Evolutionary conservation across 352 stramenopile species (phyloP).

Genomic region (Pythium myriotylum): DNA sequence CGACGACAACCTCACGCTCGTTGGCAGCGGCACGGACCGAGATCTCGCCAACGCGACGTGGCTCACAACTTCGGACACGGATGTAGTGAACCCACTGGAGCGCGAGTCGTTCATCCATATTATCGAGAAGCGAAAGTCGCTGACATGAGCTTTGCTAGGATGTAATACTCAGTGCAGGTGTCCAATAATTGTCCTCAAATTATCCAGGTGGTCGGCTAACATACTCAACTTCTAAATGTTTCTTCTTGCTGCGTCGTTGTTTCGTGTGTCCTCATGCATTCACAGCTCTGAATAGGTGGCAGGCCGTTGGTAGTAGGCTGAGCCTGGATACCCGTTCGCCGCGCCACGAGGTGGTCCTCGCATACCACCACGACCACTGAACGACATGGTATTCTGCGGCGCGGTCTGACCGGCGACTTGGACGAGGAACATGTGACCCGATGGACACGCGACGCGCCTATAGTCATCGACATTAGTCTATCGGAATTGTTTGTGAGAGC

Average conservation of each 20-base stretch:
- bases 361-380: slow-evolving; percentile 8
- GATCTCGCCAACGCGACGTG: not conserved
- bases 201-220: too few relatives aligned
- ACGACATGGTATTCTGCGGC: not conserved
- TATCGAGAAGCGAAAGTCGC: slow-evolving; percentile 12
- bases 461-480: not conserved
- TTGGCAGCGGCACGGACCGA: slow-evolving; percentile 2
- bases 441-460: slow-evolving; percentile 77
- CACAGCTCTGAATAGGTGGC: slow-evolving; percentile 21
- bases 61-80: slow-evolving; percentile 7
- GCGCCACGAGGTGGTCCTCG: slow-evolving; percentile 3
- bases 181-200: too few relatives aligned
- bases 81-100: slow-evolving; percentile 24
- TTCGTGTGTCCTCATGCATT: not conserved
- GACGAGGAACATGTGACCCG: slow-evolving; percentile 86
- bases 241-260: not conserved
- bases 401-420: slow-evolving; percentile 56
- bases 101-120: slow-evolving; percentile 21
- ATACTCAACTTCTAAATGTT: slow-evolving; percentile 1
- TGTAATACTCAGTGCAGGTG: too few relatives aligned
- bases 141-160: slow-evolving; percentile 6
- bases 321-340: slow-evolving; percentile 11
- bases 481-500: not conserved
- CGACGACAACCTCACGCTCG: slow-evolving; percentile 5
- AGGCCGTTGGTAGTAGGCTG: slow-evolving; percentile 18